These are phyloP conservation scores for Ostreobium quekettii DNA, from an alignment of 139 green algal species.

Conservation along the genomic window DNA sequence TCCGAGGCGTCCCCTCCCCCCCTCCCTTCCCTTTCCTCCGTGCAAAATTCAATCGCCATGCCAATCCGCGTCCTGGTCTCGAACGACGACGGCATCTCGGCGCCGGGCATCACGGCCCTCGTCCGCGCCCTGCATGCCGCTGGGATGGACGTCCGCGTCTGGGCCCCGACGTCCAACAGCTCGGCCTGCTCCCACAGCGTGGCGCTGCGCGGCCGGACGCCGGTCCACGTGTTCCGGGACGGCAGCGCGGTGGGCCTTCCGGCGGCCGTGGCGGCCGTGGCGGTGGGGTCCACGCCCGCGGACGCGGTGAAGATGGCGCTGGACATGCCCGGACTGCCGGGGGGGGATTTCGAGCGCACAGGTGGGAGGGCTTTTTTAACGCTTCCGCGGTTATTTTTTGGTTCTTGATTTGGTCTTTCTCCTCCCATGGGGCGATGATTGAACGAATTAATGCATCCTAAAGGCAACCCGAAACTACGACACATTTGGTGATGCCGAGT, in stretches of 20 bases:
- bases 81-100: conserved; percentile 11
- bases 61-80: neutral
- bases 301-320: neutral
- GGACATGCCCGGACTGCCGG: too few relatives aligned
- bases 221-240: neutral
- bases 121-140: neutral
- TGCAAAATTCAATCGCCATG: too few relatives aligned
- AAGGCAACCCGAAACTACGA: too few relatives aligned
- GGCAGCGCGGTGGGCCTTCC: neutral
- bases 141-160: conserved; percentile 5
- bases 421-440: too few relatives aligned
- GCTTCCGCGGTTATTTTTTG: too few relatives aligned
- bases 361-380: too few relatives aligned
- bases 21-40: too few relatives aligned
- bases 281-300: neutral
- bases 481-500: too few relatives aligned
- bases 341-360: too few relatives aligned
- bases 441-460: too few relatives aligned
- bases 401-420: too few relatives aligned
- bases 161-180: neutral
- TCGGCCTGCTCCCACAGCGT: conserved; percentile 2
- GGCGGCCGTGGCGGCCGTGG: neutral
- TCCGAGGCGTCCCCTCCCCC: too few relatives aligned
- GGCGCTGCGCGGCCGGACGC: neutral
- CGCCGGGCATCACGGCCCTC: conserved; percentile 1